Conservation (phyloP, 2,329 filamentous ascomycete genomes). For the Colletotrichum horii region DNA sequence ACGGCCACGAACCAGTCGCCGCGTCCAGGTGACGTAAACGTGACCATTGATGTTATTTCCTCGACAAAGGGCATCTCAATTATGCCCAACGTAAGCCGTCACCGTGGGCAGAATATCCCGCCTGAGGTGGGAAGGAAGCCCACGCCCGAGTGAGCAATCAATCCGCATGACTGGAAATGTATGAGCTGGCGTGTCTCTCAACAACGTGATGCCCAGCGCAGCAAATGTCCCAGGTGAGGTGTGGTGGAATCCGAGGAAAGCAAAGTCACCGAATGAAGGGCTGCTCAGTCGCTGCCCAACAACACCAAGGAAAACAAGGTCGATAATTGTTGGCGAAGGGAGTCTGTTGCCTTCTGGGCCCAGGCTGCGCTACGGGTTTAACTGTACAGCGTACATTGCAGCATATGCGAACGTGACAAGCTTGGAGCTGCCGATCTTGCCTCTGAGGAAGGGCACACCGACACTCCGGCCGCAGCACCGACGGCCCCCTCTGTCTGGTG, state of each 20-base stretch:
- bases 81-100: not conserved
- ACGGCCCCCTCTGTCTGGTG: not conserved
- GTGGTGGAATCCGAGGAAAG: not conserved
- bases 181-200: constrained; percentile 14
- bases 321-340: not conserved
- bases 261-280: not conserved
- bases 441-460: not conserved
- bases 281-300: constrained; percentile 13
- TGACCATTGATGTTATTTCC: not conserved
- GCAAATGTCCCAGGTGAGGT: not conserved
- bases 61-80: not conserved
- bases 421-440: not conserved
- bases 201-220: constrained; percentile 6
- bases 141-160: not conserved
- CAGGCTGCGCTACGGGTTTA: too few relatives aligned
- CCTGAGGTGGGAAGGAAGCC: not conserved
- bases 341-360: not conserved
- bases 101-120: not conserved
- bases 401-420: not conserved
- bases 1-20: not conserved
- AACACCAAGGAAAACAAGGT: not conserved
- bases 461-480: constrained; percentile 9
- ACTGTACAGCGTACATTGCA: not conserved
- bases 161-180: not conserved
- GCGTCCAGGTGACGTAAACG: not conserved